These are phyloP conservation scores for Apiospora rasikravindrae DNA, from an alignment of 2,329 filamentous ascomycete genomes.

Conservation along the genomic window DNA sequence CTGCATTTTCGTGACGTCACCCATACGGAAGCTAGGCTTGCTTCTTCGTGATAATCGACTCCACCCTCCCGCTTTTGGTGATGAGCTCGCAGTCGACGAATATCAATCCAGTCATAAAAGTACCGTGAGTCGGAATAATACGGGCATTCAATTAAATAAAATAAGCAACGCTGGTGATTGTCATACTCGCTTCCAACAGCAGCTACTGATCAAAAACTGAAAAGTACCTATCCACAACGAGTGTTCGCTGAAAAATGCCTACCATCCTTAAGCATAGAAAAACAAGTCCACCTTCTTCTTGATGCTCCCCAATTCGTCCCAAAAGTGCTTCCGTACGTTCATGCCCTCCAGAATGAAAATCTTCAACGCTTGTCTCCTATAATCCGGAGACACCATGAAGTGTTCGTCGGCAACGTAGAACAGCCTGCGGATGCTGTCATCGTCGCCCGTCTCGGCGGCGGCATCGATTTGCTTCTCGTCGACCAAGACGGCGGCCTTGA, in stretches of 20 bases:
- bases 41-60: not conserved
- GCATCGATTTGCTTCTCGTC: not conserved
- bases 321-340: not conserved
- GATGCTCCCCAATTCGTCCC: not conserved
- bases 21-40: not conserved
- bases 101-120: no score
- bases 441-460: no score
- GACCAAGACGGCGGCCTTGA: not conserved
- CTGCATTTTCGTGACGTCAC: slow-evolving; percentile 2
- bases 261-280: not conserved
- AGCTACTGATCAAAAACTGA: no score
- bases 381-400: no score
- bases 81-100: no score
- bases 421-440: not conserved
- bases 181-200: no score
- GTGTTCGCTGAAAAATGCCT: no score
- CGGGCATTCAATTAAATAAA: no score
- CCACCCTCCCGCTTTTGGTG: not conserved
- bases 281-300: not conserved
- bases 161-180: no score
- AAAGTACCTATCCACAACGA: no score
- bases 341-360: not conserved
- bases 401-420: not conserved
- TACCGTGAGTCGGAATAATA: no score
- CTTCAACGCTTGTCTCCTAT: not conserved